Base-by-base conservation (phyloP, 139 green algal genomes). In the Micromonas commoda region DNA sequence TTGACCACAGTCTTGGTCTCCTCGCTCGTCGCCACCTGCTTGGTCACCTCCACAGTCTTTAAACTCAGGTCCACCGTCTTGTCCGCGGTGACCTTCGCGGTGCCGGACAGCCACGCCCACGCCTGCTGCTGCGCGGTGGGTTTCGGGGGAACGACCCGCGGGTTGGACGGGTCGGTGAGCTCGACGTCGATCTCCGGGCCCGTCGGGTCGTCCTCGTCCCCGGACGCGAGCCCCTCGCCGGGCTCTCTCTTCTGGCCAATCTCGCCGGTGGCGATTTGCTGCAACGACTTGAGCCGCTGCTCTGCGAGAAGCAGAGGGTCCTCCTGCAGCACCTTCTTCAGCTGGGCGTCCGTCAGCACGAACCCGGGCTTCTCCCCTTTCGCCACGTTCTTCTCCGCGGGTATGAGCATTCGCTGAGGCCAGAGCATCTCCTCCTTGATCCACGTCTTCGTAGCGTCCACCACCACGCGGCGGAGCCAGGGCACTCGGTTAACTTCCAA, bases 401-500 rank as follows among this genome's bases (percentile, higher is more conserved):
- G 61, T 5, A 69, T 33, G 26, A 69, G 5, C 61, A 69, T 33
- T 20, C 61, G 61, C 61, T 69, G n/a, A 9, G 61, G 61, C 61
- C 61, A 69, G 9, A 69, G 16, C 26, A 69, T 31, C 61, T 31
- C 28, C 61, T 69, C 61, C 6, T 69, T 33, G 61, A 69, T 37
- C 26, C 26, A 69, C 28, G n/a, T 33, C 26, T 31, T 37, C 26
- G 28, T 69, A 5, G 26, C 61, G 28, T 69, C 61, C 9, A 9
- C 24, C 13, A 69, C 28, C 13, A 33, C 61, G 26, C 24, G 6
- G 9, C 61, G 6, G 13, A 69, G 61, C 61, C 61, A 69, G 13
- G 61, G 61, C n/a, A 69, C 61, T 5, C 28, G n/a, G 61, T 31
- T 69, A 20, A 69, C 61, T 20, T 69, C 61, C 16, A 57, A 57